phyloP scores from a whole-genome alignment of 805 yeast species.

The Kuraishia molischiana region DNA sequence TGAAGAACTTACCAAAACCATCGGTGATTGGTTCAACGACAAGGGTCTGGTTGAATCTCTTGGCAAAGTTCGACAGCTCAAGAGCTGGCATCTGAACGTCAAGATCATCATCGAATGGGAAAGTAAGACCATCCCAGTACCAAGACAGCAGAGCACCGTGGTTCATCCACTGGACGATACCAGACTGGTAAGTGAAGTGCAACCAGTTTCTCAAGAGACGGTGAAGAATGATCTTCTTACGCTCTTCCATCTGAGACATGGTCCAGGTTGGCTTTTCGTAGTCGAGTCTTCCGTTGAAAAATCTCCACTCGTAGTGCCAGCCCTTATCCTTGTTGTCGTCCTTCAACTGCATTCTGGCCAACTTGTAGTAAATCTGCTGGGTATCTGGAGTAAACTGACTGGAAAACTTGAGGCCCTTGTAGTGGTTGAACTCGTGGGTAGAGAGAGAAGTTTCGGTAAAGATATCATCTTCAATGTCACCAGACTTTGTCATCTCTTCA shows the following conservation, averaged over 20 bases:
- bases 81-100: conserved; percentile 51
- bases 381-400: conserved; percentile 9
- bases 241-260: conserved; percentile 8
- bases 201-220: conserved; percentile 45
- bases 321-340: conserved; percentile 15
- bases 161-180: conserved; percentile 47
- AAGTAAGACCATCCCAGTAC: conserved; percentile 46
- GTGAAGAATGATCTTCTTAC: conserved; percentile 27
- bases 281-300: conserved; percentile 22
- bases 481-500: conserved; percentile 7
- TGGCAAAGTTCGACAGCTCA: conserved; percentile 32
- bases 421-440: conserved; percentile 18
- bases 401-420: conserved; percentile 22
- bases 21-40: conserved; percentile 30
- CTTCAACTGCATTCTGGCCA: conserved; percentile 11
- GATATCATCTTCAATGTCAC: background rate
- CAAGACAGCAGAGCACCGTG: conserved; percentile 58
- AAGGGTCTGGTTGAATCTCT: conserved; percentile 37
- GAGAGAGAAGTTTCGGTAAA: background rate
- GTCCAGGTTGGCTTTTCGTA: conserved; percentile 10
- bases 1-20: conserved; percentile 20
- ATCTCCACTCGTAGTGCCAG: conserved; percentile 37
- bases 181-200: conserved; percentile 31
- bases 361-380: conserved; percentile 28
- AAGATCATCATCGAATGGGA: conserved; percentile 55